Percentiles rank a stretch among this genome's conserved stretches.
These are phyloP conservation scores for Aureobasidium zeae DNA, from an alignment of 2,329 filamentous ascomycete genomes.

Conservation along the genomic window DNA sequence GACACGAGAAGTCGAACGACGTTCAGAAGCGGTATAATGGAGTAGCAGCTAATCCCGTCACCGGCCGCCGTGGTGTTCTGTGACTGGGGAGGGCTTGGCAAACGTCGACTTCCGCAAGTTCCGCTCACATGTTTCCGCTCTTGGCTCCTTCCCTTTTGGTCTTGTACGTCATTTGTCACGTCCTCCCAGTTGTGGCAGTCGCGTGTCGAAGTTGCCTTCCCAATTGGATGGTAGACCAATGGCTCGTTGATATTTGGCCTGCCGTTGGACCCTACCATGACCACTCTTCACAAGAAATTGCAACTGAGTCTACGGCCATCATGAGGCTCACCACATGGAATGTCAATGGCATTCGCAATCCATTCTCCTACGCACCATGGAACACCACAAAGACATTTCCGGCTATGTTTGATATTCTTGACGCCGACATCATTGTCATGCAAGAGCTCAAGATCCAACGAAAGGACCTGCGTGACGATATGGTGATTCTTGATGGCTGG, in stretches of 20 bases:
- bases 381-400: constrained; percentile 36
- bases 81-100: no score
- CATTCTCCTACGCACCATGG: constrained; percentile 47
- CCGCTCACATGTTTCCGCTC: neutral
- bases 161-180: constrained; percentile 5
- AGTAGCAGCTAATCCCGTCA: no score
- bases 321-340: constrained; percentile 38
- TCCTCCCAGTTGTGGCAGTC: neutral
- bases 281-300: neutral
- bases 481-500: constrained; percentile 91
- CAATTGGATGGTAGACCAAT: no score
- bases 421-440: constrained; percentile 87
- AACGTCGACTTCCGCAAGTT: neutral
- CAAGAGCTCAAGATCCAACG: constrained; percentile 95
- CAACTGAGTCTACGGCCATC: constrained; percentile 16
- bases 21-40: neutral
- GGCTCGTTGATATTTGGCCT: neutral
- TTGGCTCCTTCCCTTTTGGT: neutral
- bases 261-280: neutral
- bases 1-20: neutral
- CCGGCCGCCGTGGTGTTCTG: no score
- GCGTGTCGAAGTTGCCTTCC: neutral
- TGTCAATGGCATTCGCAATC: constrained; percentile 46
- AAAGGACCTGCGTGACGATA: constrained; percentile 86
- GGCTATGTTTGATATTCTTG: constrained; percentile 87